Conservation (phyloP, 2,329 filamentous ascomycete genomes). For the Hypoxylon sp. region DNA sequence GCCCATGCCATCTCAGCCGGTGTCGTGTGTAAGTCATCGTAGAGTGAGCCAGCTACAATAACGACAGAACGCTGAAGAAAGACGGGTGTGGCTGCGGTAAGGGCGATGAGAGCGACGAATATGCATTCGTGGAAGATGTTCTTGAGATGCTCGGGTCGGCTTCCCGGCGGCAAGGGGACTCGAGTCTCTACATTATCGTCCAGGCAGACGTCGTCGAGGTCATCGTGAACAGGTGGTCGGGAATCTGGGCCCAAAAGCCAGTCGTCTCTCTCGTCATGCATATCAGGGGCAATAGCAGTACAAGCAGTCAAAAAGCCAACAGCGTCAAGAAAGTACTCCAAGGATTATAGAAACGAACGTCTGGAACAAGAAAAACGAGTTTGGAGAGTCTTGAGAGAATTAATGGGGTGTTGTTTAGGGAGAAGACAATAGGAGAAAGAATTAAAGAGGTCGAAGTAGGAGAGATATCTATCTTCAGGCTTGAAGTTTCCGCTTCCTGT, state of each 20-base stretch:
- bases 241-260: constrained; percentile 35
- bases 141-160: constrained; percentile 41
- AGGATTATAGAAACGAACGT: constrained; percentile 20
- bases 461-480: background rate
- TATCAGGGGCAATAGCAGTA: constrained; percentile 26
- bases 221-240: constrained; percentile 29
- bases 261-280: constrained; percentile 37
- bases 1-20: constrained; percentile 45
- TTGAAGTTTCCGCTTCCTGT: background rate
- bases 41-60: constrained; percentile 43
- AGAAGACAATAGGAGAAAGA: background rate
- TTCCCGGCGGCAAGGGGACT: constrained; percentile 35
- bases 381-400: constrained; percentile 13
- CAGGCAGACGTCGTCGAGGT: constrained; percentile 45
- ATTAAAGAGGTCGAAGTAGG: too few species aligned
- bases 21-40: constrained; percentile 40
- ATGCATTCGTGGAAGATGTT: constrained; percentile 41
- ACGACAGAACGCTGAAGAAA: constrained; percentile 46
- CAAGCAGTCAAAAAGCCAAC: constrained; percentile 22
- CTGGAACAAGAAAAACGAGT: constrained; percentile 33
- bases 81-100: constrained; percentile 45
- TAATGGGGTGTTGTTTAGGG: background rate
- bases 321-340: constrained; percentile 28
- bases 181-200: constrained; percentile 38
- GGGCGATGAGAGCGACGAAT: constrained; percentile 43